phyloP scores from a whole-genome alignment of 768 basidiomycete species.

The Rubroboletus pulcherrimus region DNA sequence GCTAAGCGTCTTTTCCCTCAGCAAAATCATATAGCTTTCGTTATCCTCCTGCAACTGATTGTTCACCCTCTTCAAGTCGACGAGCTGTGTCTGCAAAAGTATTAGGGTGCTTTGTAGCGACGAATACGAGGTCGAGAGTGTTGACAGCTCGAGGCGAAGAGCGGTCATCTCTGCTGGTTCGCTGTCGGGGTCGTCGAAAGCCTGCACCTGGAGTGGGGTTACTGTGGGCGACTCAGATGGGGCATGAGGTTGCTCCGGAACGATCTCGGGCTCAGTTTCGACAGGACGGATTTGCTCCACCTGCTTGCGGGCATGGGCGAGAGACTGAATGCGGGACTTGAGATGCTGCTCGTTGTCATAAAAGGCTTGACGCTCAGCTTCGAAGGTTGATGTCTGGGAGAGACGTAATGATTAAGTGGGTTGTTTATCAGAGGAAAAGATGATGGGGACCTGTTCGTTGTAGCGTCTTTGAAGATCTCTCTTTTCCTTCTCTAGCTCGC shows the following conservation, averaged over 20 bases:
- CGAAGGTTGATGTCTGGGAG: conserved; percentile 75
- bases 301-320: conserved; percentile 63
- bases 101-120: conserved; percentile 81
- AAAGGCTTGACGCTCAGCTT: conserved; percentile 88
- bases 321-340: conserved; percentile 83
- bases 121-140: conserved; percentile 78
- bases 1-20: conserved; percentile 86
- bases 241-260: conserved; percentile 34
- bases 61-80: conserved; percentile 86
- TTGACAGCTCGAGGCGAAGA: conserved; percentile 78
- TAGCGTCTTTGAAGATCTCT: conserved; percentile 78
- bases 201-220: conserved; percentile 35
- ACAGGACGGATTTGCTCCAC: conserved; percentile 35
- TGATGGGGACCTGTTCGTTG: conserved; percentile 69
- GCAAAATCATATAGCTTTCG: conserved; percentile 91
- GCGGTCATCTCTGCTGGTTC: conserved; percentile 89
- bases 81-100: conserved; percentile 79
- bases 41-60: conserved; percentile 91
- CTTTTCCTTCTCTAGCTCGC: conserved; percentile 87
- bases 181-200: conserved; percentile 59
- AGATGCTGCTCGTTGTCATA: conserved; percentile 94
- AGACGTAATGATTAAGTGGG: conserved; percentile 7
- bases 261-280: conserved; percentile 39
- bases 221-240: conserved; percentile 23
- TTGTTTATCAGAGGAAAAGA: conserved; percentile 14